phyloP scores from a whole-genome alignment of 768 basidiomycete species.

The Sporobolomyces roseus region DNA sequence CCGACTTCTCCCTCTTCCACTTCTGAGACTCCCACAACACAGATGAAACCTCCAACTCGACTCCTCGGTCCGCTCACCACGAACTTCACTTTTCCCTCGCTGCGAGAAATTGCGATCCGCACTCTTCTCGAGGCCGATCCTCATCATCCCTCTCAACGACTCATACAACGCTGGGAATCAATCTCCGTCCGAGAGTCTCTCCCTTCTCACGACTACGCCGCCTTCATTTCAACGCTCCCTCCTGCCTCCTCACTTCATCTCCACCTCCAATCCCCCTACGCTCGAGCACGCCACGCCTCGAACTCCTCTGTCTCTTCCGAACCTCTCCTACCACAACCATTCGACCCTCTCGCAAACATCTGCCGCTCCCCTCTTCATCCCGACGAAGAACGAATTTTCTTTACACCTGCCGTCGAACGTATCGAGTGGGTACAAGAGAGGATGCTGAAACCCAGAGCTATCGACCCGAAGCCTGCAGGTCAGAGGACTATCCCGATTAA shows the following conservation, averaged over 20 bases:
- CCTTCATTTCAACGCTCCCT: constrained; percentile 9
- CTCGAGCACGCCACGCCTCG: neutral
- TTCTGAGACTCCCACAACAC: neutral
- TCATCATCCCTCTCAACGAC: neutral
- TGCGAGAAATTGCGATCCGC: constrained; percentile 33
- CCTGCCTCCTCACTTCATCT: neutral
- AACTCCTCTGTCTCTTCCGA: neutral
- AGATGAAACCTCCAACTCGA: constrained; percentile 1
- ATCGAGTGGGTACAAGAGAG: constrained; percentile 40
- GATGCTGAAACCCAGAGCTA: constrained; percentile 7
- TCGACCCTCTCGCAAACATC: constrained; percentile 31
- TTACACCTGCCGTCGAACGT: constrained; percentile 30
- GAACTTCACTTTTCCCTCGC: constrained; percentile 32
- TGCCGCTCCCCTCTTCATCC: constrained; percentile 33
- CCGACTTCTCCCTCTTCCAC: neutral
- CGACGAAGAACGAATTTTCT: constrained; percentile 18
- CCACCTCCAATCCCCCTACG: neutral
- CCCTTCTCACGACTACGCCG: constrained; percentile 21
- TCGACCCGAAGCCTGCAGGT: neutral
- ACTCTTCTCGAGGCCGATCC: constrained; percentile 31
- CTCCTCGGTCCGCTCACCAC: constrained; percentile 29
- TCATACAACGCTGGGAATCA: constrained; percentile 7
- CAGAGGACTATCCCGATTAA: constrained; percentile 31
- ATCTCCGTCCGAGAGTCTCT: constrained; percentile 13
- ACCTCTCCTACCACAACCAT: constrained; percentile 16